Evolutionary conservation across 768 basidiomycete species (phyloP).

Genomic region (Leccinum subtestaceum): DNA sequence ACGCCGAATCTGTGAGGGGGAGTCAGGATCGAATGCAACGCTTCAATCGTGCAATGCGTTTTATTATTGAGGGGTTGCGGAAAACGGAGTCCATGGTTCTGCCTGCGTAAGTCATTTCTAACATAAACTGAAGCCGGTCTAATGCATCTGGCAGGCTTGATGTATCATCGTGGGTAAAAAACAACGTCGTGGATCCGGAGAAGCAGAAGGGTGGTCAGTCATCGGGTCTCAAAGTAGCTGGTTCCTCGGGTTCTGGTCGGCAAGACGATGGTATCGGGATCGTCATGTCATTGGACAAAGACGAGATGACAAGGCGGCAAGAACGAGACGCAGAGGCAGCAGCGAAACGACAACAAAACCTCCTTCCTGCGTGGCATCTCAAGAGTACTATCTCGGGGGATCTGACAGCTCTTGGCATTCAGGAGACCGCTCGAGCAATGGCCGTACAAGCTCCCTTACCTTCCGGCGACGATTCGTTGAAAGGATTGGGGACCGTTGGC

Average conservation of each 20-base stretch:
- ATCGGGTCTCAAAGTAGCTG: conserved; percentile 69
- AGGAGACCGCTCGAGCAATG: conserved; percentile 61
- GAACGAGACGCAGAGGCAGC: conserved; percentile 82
- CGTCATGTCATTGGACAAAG: conserved; percentile 87
- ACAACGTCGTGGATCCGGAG: conserved; percentile 62
- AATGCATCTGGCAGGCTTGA: conserved; percentile 57
- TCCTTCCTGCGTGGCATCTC: conserved; percentile 91
- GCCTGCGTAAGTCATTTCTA: conserved; percentile 59
- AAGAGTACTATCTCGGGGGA: conserved; percentile 95
- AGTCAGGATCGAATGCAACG: conserved; percentile 95
- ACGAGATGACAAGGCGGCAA: conserved; percentile 66
- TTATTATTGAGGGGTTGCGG: conserved; percentile 82
- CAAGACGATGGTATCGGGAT: conserved; percentile 81
- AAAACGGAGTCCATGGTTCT: conserved; percentile 86
- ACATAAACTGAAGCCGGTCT: not conserved
- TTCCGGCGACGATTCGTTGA: conserved; percentile 72
- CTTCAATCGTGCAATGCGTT: conserved; percentile 88
- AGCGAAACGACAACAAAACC: conserved; percentile 85
- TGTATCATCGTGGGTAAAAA: conserved; percentile 78
- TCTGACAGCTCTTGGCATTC: conserved; percentile 80
- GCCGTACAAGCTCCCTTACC: conserved; percentile 32
- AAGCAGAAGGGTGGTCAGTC: conserved; percentile 52
- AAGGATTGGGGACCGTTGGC: conserved; percentile 61
- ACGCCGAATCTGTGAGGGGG: conserved; percentile 77
- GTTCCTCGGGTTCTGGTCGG: conserved; percentile 53